A percentile compares a stretch with the other conserved stretches of the same genome.
phyloP scores from a whole-genome alignment of 176 grass and related monocot genomes.

The Calamus simplicifolius region DNA sequence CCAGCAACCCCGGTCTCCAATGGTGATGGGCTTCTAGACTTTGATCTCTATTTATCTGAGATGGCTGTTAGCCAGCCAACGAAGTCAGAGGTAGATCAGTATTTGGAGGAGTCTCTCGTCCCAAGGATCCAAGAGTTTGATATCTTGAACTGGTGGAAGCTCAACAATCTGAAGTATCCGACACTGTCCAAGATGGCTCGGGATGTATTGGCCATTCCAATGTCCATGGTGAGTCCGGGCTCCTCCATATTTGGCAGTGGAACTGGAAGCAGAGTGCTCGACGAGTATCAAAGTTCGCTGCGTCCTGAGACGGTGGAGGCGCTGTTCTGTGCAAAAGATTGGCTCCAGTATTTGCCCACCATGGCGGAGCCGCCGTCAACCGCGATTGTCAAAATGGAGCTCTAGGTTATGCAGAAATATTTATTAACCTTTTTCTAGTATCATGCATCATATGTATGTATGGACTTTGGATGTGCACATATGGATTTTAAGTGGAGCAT shows the following conservation, averaged over 20 bases:
- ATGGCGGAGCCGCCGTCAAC: slow-evolving; percentile 16
- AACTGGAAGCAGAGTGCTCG: slow-evolving; percentile 60
- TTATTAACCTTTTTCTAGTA: too few species aligned
- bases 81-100: slow-evolving; percentile 71
- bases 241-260: slow-evolving; percentile 48
- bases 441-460: too few species aligned
- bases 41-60: slow-evolving; percentile 76
- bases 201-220: slow-evolving; percentile 68
- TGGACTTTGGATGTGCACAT: too few species aligned
- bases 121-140: slow-evolving; percentile 71
- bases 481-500: too few species aligned
- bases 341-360: slow-evolving; percentile 47
- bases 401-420: slow-evolving; percentile 13
- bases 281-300: slow-evolving; percentile 71
- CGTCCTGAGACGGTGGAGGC: slow-evolving; percentile 69
- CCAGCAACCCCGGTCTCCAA: slow-evolving; percentile 15
- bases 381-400: slow-evolving; percentile 31
- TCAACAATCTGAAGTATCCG: slow-evolving; percentile 69
- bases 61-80: slow-evolving; percentile 49
- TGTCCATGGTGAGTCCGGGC: slow-evolving; percentile 55
- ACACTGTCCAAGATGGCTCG: slow-evolving; percentile 66
- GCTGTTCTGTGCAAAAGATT: slow-evolving; percentile 66
- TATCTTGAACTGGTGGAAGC: slow-evolving; percentile 77
- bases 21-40: slow-evolving; percentile 56
- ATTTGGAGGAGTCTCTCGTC: slow-evolving; percentile 62